These are phyloP conservation scores for Aspergillus egyptiacus DNA, from an alignment of 495 filamentous ascomycete genomes.

Conservation along the genomic window DNA sequence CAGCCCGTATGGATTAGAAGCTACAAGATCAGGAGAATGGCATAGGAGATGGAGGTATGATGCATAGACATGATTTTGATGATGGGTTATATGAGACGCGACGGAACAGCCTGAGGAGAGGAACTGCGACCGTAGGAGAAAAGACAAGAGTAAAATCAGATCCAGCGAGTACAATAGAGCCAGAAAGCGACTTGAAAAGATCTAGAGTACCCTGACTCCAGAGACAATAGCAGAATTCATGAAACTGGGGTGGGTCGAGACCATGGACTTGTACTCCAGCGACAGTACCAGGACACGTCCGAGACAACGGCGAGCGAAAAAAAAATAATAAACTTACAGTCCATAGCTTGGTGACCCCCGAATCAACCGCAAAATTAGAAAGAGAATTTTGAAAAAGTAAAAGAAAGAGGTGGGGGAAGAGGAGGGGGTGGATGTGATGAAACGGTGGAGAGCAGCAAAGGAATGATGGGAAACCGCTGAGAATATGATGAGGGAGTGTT, in stretches of 20 bases:
- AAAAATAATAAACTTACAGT: constrained; percentile 42
- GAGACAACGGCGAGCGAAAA: constrained; percentile 13
- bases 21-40: constrained; percentile 21
- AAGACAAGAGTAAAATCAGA: constrained; percentile 23
- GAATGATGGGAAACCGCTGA: constrained; percentile 24
- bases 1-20: constrained; percentile 23
- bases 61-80: constrained; percentile 40
- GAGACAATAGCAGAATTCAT: constrained; percentile 19
- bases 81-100: constrained; percentile 38
- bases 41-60: constrained; percentile 33
- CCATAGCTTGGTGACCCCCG: constrained; percentile 50
- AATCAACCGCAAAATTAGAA: constrained; percentile 30
- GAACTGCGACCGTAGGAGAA: constrained; percentile 12
- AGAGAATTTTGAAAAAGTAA: constrained; percentile 27
- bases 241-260: constrained; percentile 42
- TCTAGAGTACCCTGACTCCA: constrained; percentile 11
- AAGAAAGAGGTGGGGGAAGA: constrained; percentile 25
- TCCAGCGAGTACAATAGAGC: constrained; percentile 14
- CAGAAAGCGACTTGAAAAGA: constrained; percentile 16
- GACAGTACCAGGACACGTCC: constrained; percentile 30
- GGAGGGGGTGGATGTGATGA: constrained; percentile 18
- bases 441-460: constrained; percentile 22
- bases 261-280: constrained; percentile 42
- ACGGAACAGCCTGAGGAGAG: constrained; percentile 25
- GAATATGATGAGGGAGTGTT: constrained; percentile 29